Base-by-base conservation (phyloP, 257 asterid genomes). In the Solanum paucissectum region DNA sequence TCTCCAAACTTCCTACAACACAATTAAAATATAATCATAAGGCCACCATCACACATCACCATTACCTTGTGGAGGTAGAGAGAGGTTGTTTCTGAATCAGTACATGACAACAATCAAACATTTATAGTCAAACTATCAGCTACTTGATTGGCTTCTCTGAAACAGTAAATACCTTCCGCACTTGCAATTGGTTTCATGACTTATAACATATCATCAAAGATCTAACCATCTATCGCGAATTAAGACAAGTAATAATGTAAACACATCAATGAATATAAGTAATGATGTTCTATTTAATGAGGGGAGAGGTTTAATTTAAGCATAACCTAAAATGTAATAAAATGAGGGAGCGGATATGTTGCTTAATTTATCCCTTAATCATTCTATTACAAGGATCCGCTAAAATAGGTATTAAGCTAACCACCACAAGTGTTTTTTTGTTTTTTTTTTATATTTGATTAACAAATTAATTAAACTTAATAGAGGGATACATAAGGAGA, bases 1-100 rank as follows among this genome's bases (percentile, higher is more conserved):
- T 96, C 94, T 12, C 99, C 99, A 90, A 93, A 95, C 83, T 84
- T 91, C 92, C 98, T 95, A 87, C 12, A 32, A 1, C 79, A 71
- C 25, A 71, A 33, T 71, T 14, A 8, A 32, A 71, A 71, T 16
- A 27, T 32, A 68, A 6, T 7, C 20, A 71, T 29, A 71, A 32
- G n/a, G 5, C 6, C 21, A 68, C 18, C 74, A 68, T 68, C 10
- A 69, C 37, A 29, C 76, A 49, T 46, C 62, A 8, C 5, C 11
- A 60, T n/a, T 60, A 9, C 32, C 13, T 62, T 0, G 13, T 62
- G 7, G 29, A 10, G 71, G 29, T 62, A 23, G 32, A 52, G 14
- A 16, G 33, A n/a, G 16, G 1, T 11, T n/a, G 16, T n/a, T 62
- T 62, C 32, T n/a, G 34, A 32, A 69, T 29, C 18, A 29, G 12